Evolutionary conservation across 2,329 filamentous ascomycete genomes (phyloP), one percentile per base, ranked within the genome.

Genomic region (Talaromyces atroroseus): DNA sequence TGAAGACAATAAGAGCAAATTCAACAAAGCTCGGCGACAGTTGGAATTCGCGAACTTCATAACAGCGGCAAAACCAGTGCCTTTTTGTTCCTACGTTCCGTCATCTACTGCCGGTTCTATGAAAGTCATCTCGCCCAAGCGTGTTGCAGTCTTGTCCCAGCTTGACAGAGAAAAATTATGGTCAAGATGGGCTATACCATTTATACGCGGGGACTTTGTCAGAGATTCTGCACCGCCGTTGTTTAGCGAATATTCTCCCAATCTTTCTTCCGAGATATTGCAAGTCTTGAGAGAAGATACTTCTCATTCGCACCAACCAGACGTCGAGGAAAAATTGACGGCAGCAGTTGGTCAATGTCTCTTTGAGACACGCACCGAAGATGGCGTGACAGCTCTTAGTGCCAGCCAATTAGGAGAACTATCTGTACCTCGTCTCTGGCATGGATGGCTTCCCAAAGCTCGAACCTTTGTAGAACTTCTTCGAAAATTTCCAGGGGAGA

Each of bases 311-410:
- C 38, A 23, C 10, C 56, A 57, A 18, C 54, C 49, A 6, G 56
- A 59, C 14, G 52, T 68, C 1, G 63, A 64, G 20, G 73, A 75
- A 58, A 67, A 63, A 11, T 56, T 75, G 23, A 71, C 68, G 21
- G 73, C 72, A 21, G 61, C 68, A 2, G 64, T 71, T 52, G 73
- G 73, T n/a, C 70, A 65, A 54, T 73, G 70, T 58, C 63, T 75
- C n/a, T 74, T 75, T 53, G 40, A 64, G 42, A 64, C 58, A 45
- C 64, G 68, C 56, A 46, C 64, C 3, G 60, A 55, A 7, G 53
- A 65, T 26, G 57, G 65, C 12, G 57, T 64, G 24, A 54, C 58
- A 5, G 50, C 57, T 12, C 47, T 67, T 52, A 72, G 59, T 46
- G 68, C 70, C 12, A 59, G 65, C 48, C 60, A 68, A n/a, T 59